Conservation (phyloP, 306 rosid species). For the Lupinus albus region DNA sequence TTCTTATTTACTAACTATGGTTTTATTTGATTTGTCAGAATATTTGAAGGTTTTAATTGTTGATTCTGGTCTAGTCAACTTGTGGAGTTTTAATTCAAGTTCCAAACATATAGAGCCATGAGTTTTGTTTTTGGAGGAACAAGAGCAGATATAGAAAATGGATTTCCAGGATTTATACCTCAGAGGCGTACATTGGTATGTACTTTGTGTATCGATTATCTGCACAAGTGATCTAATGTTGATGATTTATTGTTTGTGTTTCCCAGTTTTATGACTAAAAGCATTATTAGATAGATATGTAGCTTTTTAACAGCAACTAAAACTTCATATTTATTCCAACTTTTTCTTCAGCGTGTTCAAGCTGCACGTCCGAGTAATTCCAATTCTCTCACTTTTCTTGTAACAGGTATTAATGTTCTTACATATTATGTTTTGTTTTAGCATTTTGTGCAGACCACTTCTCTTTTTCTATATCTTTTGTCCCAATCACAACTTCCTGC, state of each 20-base stretch:
- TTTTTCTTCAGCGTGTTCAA: slow-evolving; percentile 58
- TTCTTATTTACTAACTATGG: background rate
- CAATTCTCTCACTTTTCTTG: slow-evolving; percentile 89
- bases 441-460: slow-evolving; percentile 12
- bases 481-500: slow-evolving; percentile 18
- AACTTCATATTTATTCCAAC: slow-evolving; percentile 12
- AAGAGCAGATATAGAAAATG: slow-evolving; percentile 65
- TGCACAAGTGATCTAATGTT: background rate
- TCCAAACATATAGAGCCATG: slow-evolving; percentile 52
- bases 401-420: slow-evolving; percentile 64
- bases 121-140: slow-evolving; percentile 74
- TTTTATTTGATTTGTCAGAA: background rate
- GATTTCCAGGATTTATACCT: slow-evolving; percentile 62
- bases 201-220: background rate
- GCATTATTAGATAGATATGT: background rate
- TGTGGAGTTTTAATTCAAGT: slow-evolving; percentile 37
- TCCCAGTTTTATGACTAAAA: slow-evolving; percentile 30
- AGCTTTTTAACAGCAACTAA: slow-evolving; percentile 23
- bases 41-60: too few species aligned
- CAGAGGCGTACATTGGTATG: slow-evolving; percentile 81
- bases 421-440: slow-evolving; percentile 6
- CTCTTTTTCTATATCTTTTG: slow-evolving; percentile 5
- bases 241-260: background rate
- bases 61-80: slow-evolving; percentile 3
- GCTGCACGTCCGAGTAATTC: slow-evolving; percentile 77